phyloP scores from a whole-genome alignment of 176 grass and related monocot genomes.

The Pontederia crassipes region DNA sequence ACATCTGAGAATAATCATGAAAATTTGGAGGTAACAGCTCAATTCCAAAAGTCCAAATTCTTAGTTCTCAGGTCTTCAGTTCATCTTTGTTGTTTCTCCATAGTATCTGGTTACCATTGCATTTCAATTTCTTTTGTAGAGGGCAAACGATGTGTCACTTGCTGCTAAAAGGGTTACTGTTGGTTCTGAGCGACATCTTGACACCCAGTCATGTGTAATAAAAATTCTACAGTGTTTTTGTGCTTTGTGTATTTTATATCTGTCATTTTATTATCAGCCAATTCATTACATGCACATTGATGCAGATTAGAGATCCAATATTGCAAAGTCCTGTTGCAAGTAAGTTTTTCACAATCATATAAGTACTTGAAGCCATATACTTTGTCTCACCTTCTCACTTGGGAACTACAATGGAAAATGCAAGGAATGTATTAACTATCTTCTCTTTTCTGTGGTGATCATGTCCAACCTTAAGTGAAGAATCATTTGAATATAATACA shows the following conservation, averaged over 20 bases:
- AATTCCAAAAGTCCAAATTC: neutral
- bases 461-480: too few relatives aligned
- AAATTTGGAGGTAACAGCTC: constrained; percentile 7
- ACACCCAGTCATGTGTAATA: constrained; percentile 19
- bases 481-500: too few relatives aligned
- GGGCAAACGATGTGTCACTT: too few relatives aligned
- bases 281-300: neutral
- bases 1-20: neutral
- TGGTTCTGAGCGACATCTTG: constrained; percentile 11
- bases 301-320: constrained; percentile 37
- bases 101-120: too few relatives aligned
- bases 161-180: too few relatives aligned
- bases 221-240: neutral
- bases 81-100: neutral
- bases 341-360: constrained; percentile 11
- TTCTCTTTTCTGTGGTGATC: too few relatives aligned
- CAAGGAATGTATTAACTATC: too few relatives aligned
- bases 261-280: neutral
- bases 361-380: neutral
- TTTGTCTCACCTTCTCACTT: neutral
- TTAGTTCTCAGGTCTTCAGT: neutral
- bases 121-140: too few relatives aligned
- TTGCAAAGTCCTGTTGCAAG: constrained; percentile 25
- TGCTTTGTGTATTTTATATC: neutral
- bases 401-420: too few relatives aligned